phyloP scores from a whole-genome alignment of 257 asterid genomes.

The Gentiana straminea region DNA sequence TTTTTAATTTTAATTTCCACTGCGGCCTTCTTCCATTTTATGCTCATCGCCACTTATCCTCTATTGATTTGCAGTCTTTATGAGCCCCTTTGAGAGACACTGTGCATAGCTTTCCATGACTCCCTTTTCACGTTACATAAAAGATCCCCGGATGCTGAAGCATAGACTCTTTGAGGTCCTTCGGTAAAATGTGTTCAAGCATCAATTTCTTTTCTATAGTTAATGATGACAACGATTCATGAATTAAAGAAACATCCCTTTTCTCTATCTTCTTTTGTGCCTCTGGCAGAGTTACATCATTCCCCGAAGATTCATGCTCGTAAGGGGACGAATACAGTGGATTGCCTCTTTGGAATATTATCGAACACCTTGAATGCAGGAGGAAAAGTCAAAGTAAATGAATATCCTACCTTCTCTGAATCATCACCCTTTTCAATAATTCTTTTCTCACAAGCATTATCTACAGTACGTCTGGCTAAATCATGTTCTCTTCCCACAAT shows the following conservation, averaged over 20 bases:
- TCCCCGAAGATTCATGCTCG: constrained; percentile 50
- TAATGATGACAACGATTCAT: constrained; percentile 43
- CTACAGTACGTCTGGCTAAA: constrained; percentile 56
- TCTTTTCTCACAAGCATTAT: constrained; percentile 52
- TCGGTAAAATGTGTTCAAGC: constrained; percentile 75
- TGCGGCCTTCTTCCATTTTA: no score
- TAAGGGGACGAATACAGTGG: constrained; percentile 86
- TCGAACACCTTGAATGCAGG: constrained; percentile 78
- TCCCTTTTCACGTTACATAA: constrained; percentile 74
- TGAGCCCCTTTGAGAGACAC: constrained; percentile 83
- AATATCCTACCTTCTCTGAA: constrained; percentile 69
- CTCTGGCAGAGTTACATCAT: constrained; percentile 71
- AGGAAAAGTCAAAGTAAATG: constrained; percentile 68
- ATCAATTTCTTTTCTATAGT: constrained; percentile 73
- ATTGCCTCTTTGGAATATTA: constrained; percentile 91
- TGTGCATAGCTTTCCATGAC: constrained; percentile 70
- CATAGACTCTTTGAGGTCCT: constrained; percentile 71
- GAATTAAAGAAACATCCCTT: constrained; percentile 72
- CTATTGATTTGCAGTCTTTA: constrained; percentile 67
- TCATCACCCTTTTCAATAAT: constrained; percentile 41
- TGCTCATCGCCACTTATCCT: constrained; percentile 30
- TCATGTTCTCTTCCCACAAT: constrained; percentile 43
- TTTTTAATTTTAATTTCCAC: no score
- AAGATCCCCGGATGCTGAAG: constrained; percentile 88
- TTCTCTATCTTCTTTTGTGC: constrained; percentile 91